Percentiles rank a stretch among this genome's conserved stretches.
phyloP scores from a whole-genome alignment of 225 moss, liverwort and hornwort species.

The Physcomitrellopsis africana region DNA sequence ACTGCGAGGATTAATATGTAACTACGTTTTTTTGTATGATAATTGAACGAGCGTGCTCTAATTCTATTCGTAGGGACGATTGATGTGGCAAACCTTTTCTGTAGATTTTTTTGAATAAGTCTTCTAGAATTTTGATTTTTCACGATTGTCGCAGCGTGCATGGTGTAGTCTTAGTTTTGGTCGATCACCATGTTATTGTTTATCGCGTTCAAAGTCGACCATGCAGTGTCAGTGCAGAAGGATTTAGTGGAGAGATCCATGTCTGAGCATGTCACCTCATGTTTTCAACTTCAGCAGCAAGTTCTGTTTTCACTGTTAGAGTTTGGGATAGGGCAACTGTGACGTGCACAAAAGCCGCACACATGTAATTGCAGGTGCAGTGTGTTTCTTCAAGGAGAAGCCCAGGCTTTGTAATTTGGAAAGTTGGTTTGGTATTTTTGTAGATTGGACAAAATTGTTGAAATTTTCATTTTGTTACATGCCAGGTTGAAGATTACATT shows the following conservation, averaged over 20 bases:
- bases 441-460: background rate
- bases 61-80: too few relatives aligned
- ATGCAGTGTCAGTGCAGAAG: conserved; percentile 17
- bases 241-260: background rate
- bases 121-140: background rate
- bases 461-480: background rate
- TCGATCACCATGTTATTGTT: background rate
- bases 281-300: background rate
- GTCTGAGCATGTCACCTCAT: background rate
- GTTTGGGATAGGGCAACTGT: conserved; percentile 4
- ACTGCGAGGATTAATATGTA: too few relatives aligned
- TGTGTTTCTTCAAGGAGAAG: conserved; percentile 14
- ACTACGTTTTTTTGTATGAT: too few relatives aligned
- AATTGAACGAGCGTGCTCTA: too few relatives aligned
- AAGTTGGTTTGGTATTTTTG: too few relatives aligned
- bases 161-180: conserved; percentile 7
- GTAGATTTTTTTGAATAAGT: background rate
- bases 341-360: conserved; percentile 7
- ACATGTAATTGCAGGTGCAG: background rate
- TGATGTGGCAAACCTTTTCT: too few relatives aligned
- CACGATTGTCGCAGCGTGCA: background rate
- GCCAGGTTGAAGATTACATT: background rate
- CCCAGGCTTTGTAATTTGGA: background rate
- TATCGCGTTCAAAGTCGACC: conserved; percentile 1
- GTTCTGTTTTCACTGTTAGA: background rate